Base-by-base conservation (phyloP, 257 asterid genomes). In the Hygrophila difformis region DNA sequence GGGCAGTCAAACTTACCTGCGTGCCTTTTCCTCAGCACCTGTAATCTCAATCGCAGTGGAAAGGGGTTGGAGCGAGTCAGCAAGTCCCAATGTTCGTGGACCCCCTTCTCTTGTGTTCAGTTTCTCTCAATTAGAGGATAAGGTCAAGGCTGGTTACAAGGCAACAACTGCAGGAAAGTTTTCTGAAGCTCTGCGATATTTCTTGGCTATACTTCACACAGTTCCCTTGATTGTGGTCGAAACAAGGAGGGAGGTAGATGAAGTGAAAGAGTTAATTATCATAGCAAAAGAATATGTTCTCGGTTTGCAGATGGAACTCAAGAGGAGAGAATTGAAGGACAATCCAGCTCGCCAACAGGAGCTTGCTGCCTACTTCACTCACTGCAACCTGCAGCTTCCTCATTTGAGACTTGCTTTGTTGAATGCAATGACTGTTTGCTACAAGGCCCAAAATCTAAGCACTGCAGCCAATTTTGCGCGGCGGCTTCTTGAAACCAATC, bases 311-410 rank as follows among this genome's bases (percentile, higher is more conserved):
- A 71, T 87, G 81, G 97, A 87, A 48, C 79, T 87, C 3, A 78
- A 70, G 62, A 75, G 87, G 75, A 83, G 71, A 64, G 88, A 81
- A 51, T 14, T 67, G 55, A 78, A 54, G 54, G 95, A 70, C 39
- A 52, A 87, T 43, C 91, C 91, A 0, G 53, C 65, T 43, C 97
- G 92, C 41, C 91, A 78, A 66, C 94, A 75, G 69, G 97, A 87
- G 39, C 75, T 87, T 24, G 94, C 97, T 6, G 95, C 97, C 5
- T 87, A 87, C 53, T 87, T 87, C 51, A 83, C 97, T 10, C 97
- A 87, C 44, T 87, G 93, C 13, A 83, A 68, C 54, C 83, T 83
- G 49, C 93, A 83, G 73, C 44, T 42, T 55, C 93, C 87, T 8
- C 97, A 87, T 63, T 31, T 56, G 47, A 78, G 97, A 51, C 93